Percentiles rank a stretch among this genome's conserved stretches.
These are phyloP conservation scores for Nakazawaea wyomingensis DNA, from an alignment of 805 yeast genomes.

Conservation along the genomic window DNA sequence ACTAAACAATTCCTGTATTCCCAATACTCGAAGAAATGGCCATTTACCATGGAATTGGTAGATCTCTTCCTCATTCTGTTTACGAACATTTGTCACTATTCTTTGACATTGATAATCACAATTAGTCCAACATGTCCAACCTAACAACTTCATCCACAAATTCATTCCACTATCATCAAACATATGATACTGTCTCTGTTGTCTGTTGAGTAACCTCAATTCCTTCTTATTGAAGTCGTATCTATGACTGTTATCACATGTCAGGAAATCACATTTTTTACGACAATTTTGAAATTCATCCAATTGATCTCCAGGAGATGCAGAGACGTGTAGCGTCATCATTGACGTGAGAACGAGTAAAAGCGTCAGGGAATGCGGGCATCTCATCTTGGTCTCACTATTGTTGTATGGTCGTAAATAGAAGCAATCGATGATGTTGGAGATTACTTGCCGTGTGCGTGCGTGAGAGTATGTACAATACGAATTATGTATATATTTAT, in stretches of 20 bases:
- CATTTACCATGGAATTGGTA: slow-evolving; percentile 96
- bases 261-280: slow-evolving; percentile 39
- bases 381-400: background rate
- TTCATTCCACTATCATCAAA: slow-evolving; percentile 38
- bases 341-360: too few relatives aligned
- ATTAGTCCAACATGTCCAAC: slow-evolving; percentile 73
- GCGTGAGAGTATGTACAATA: too few relatives aligned
- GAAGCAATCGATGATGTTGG: too few relatives aligned
- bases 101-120: slow-evolving; percentile 96
- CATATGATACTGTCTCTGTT: slow-evolving; percentile 29
- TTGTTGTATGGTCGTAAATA: too few relatives aligned
- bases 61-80: slow-evolving; percentile 42
- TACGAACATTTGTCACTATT: slow-evolving; percentile 54
- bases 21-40: slow-evolving; percentile 81
- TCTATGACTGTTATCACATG: slow-evolving; percentile 25
- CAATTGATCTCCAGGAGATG: slow-evolving; percentile 60
- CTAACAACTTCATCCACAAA: slow-evolving; percentile 37
- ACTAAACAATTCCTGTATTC: slow-evolving; percentile 81
- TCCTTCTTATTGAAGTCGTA: slow-evolving; percentile 20
- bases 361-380: background rate
- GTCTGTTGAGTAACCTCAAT: slow-evolving; percentile 19
- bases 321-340: too few relatives aligned
- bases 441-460: too few relatives aligned
- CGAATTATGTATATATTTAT: too few relatives aligned
- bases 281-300: slow-evolving; percentile 52